Base-by-base conservation (phyloP, 306 rosid species). In the Canavalia gladiata region DNA sequence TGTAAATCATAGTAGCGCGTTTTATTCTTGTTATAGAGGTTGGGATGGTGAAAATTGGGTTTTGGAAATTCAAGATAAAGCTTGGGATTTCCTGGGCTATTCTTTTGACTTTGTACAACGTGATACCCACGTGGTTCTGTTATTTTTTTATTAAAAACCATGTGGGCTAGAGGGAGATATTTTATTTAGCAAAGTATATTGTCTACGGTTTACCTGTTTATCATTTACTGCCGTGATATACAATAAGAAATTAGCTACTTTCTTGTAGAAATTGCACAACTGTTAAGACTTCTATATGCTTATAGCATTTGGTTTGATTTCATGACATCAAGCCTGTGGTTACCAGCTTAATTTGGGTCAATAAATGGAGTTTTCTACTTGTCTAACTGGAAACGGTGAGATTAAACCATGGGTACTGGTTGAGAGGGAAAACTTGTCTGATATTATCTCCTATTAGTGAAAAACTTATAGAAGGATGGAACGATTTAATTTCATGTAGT, bases 1-100 rank as follows among this genome's bases (percentile, higher is more conserved):
- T 92, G 98, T 95, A 92, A 85, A 94, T 92, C 88, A 45, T 84
- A 81, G 95, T 88, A 87, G 91, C 51, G 85, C 74, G 86, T 84
- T 83, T 67, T 84, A 76, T 85, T 77, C 54, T 74, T 45, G 34
- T 68, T 55, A 10, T 82, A 84, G 87, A 56, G 87, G 85, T 73
- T 86, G 86, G 89, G 91, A 77, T 75, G 88, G 80, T 84, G 79
- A 85, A 87, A 80, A 77, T 87, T 82, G 87, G 87, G 87, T 83
- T 82, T 84, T 69, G 75, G 71, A 86, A 56, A 18, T 18, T 82
- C 84, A 83, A 78, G 88, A 81, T 70, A 74, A 60, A 85, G 92
- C 89, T 76, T 81, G 74, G 93, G 82, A 63, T 79, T 81, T 71
- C 75, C 90, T 72, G 60, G 80, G 92, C 92, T 75, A 94, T 88